phyloP scores from a whole-genome alignment of 768 basidiomycete species.

The Lentinula lateritia region DNA sequence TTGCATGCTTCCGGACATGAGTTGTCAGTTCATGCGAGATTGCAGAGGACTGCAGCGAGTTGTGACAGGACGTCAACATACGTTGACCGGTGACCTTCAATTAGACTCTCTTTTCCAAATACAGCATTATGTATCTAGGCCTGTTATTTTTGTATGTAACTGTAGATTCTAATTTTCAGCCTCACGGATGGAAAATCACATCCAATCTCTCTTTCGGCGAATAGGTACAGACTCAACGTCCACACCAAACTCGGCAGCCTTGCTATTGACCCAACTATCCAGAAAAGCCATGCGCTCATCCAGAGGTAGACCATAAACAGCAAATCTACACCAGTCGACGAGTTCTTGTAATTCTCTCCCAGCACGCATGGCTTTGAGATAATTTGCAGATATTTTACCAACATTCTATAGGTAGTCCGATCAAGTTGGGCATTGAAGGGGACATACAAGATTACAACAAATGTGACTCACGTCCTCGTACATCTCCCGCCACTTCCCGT shows the following conservation, averaged over 20 bases:
- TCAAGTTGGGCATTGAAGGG: neutral
- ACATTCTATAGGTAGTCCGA: neutral
- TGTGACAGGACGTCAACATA: no score
- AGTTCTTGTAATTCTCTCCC: neutral
- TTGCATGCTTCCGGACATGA: no score
- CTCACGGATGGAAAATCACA: no score
- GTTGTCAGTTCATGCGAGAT: no score
- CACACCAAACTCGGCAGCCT: neutral
- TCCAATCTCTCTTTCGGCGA: neutral
- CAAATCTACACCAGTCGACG: neutral
- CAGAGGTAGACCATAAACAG: neutral
- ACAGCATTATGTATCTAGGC: no score
- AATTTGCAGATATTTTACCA: neutral
- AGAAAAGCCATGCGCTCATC: neutral
- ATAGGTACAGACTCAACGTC: neutral
- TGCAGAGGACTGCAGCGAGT: no score
- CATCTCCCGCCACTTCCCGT: neutral
- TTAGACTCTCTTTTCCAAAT: no score
- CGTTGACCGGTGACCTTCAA: no score
- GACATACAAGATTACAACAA: no score
- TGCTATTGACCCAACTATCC: neutral
- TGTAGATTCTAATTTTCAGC: no score
- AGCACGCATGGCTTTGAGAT: neutral
- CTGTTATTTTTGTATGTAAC: neutral
- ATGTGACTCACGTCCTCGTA: neutral